Evolutionary conservation across 441 rosid species (phyloP), one percentile per base, ranked within the genome.

Genomic region (Adansonia grandidieri): DNA sequence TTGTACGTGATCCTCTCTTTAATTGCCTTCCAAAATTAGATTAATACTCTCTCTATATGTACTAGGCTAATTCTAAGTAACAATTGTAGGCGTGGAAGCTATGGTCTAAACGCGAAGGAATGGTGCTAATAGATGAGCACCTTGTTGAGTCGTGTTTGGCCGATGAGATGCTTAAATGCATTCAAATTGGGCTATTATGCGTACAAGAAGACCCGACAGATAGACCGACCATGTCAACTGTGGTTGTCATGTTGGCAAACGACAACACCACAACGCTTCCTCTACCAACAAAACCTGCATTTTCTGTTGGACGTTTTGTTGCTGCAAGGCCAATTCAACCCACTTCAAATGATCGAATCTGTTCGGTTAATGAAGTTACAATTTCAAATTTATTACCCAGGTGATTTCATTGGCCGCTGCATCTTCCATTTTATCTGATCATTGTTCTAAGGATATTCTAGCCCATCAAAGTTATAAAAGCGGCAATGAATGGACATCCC

Each of bases 151-250:
- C 78, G 1, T 78, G 71, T 81, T 80, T 80, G 57, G 54, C 77
- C 24, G 75, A 68, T 32, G 84, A 91, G 81, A 87, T 89, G 14
- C 42, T 80, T 9, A 78, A 89, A 76, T 87, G 90, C 86, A 86
- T 91, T 64, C 92, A 90, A 42, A 77, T 93, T 19, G 90, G 90
- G 1, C 78, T 93, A 0, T 60, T 88, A 54, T 90, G 96, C 48
- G 90, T 87, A 71, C 90, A 89, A 77, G 83, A 85, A 73, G 84
- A 85, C 70, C 83, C 85, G 4, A 81, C 78, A 2, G 79, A 81
- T 54, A 86, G 90, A 79, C 92, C 94, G 1, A 80, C 83, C 71
- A 87, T 91, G 90, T 85, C 88, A 24, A 58, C 82, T 19, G 83
- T 91, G 42, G 86, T 84, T 74, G 76, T 82, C 4, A 89, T 86